phyloP scores from a whole-genome alignment of 2,329 filamentous ascomycete species.

The Aspergillus sp. region DNA sequence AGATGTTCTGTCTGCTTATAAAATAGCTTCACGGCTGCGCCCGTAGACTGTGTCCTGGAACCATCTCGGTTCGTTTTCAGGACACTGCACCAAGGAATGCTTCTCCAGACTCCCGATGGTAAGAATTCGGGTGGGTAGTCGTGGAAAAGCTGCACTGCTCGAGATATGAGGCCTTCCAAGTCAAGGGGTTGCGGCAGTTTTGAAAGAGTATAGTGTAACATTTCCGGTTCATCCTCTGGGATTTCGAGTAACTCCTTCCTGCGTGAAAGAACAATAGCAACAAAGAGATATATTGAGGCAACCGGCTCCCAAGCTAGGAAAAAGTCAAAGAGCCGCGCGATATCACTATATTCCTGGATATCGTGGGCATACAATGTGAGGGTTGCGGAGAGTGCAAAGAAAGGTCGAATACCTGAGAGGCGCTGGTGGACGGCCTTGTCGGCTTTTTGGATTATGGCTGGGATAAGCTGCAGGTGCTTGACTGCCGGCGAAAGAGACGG shows the following conservation, averaged over 20 bases:
- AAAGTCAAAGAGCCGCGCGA: constrained; percentile 88
- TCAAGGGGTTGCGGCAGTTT: constrained; percentile 81
- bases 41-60: constrained; percentile 57
- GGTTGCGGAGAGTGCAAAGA: constrained; percentile 89
- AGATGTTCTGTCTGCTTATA: constrained; percentile 71
- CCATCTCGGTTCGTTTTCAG: constrained; percentile 74
- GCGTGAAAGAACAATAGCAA: constrained; percentile 78
- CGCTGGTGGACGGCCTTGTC: constrained; percentile 73
- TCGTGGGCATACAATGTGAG: constrained; percentile 97
- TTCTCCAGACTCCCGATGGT: constrained; percentile 63
- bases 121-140: constrained; percentile 71
- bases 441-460: constrained; percentile 71
- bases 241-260: constrained; percentile 83
- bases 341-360: constrained; percentile 84
- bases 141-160: constrained; percentile 64
- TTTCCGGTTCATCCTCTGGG: constrained; percentile 80
- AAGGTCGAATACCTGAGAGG: constrained; percentile 76
- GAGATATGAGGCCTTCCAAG: constrained; percentile 72
- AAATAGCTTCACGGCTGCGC: constrained; percentile 69
- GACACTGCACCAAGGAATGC: constrained; percentile 73
- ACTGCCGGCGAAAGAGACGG: constrained; percentile 79
- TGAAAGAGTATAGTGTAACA: constrained; percentile 84
- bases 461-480: constrained; percentile 82
- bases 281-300: constrained; percentile 88
- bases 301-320: constrained; percentile 84